These are phyloP conservation scores for Penicillium paradoxum DNA, from an alignment of 495 filamentous ascomycete genomes.

Conservation along the genomic window DNA sequence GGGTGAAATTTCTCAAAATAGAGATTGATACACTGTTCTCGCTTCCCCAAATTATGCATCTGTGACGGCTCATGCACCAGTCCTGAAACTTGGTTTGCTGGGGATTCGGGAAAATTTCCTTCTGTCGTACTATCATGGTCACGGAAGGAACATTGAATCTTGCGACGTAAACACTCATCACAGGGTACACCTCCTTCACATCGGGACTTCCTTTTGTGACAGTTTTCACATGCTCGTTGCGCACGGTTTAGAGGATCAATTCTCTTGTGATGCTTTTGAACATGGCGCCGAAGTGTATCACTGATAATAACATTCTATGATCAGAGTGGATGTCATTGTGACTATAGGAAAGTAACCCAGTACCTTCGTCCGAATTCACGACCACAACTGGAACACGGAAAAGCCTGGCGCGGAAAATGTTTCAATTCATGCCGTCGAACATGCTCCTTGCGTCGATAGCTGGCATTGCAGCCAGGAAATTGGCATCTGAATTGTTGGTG, in stretches of 20 bases:
- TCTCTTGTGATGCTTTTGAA: slow-evolving; percentile 13
- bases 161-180: slow-evolving; percentile 20
- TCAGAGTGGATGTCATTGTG: background rate
- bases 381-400: slow-evolving; percentile 17
- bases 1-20: slow-evolving; percentile 31
- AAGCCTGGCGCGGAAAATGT: slow-evolving; percentile 8
- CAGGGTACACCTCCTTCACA: slow-evolving; percentile 28
- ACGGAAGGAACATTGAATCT: slow-evolving; percentile 12
- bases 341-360: background rate
- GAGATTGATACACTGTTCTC: slow-evolving; percentile 13
- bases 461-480: slow-evolving; percentile 15
- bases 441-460: slow-evolving; percentile 18
- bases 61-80: background rate
- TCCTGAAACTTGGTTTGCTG: background rate
- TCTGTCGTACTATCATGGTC: background rate
- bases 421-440: slow-evolving; percentile 10
- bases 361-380: slow-evolving; percentile 22
- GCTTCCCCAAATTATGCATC: background rate
- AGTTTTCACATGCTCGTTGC: slow-evolving; percentile 17
- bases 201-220: slow-evolving; percentile 20
- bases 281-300: slow-evolving; percentile 29
- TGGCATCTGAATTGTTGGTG: slow-evolving; percentile 2
- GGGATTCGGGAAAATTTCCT: background rate
- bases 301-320: slow-evolving; percentile 4
- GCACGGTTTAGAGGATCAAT: slow-evolving; percentile 13